Conservation (phyloP, 768 basidiomycete genomes). For the Suillus discolor region DNA sequence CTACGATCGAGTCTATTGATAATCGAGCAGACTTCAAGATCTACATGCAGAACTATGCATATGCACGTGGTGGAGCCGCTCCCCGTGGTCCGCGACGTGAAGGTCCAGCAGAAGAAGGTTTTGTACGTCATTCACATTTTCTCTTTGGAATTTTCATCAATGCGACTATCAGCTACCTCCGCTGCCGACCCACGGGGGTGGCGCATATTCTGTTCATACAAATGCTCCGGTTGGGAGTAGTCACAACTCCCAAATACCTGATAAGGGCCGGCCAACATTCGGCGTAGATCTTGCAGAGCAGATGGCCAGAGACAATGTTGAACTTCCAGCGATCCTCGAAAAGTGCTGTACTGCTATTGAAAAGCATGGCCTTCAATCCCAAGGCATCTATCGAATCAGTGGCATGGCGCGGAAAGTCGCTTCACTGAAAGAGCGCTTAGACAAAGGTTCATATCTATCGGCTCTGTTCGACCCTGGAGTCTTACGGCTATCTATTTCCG, state of each 20-base stretch:
- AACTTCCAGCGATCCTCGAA: slow-evolving; percentile 84
- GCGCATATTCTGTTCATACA: slow-evolving; percentile 29
- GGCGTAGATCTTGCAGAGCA: slow-evolving; percentile 92
- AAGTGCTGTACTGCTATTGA: slow-evolving; percentile 94
- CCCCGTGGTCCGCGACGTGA: slow-evolving; percentile 81
- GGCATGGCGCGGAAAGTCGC: slow-evolving; percentile 89
- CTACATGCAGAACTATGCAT: slow-evolving; percentile 97
- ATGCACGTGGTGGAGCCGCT: slow-evolving; percentile 70
- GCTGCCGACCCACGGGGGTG: slow-evolving; percentile 46
- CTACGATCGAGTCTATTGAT: slow-evolving; percentile 89
- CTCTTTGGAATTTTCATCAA: slow-evolving; percentile 6
- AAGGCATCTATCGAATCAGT: slow-evolving; percentile 93
- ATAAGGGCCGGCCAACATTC: slow-evolving; percentile 82
- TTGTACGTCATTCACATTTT: slow-evolving; percentile 60
- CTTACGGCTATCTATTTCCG: slow-evolving; percentile 21
- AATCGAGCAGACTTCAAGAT: slow-evolving; percentile 93
- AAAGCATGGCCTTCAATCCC: slow-evolving; percentile 77
- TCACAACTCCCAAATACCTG: slow-evolving; percentile 39
- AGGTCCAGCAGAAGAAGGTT: slow-evolving; percentile 90
- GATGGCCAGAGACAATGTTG: slow-evolving; percentile 87
- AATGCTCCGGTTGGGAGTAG: slow-evolving; percentile 28
- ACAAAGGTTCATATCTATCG: slow-evolving; percentile 62
- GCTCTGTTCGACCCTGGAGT: slow-evolving; percentile 8
- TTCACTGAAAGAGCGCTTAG: slow-evolving; percentile 79
- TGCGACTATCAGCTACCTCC: slow-evolving; percentile 55